phyloP scores from a whole-genome alignment of 495 filamentous ascomycete genomes.

The Aspergillus panamensis region DNA sequence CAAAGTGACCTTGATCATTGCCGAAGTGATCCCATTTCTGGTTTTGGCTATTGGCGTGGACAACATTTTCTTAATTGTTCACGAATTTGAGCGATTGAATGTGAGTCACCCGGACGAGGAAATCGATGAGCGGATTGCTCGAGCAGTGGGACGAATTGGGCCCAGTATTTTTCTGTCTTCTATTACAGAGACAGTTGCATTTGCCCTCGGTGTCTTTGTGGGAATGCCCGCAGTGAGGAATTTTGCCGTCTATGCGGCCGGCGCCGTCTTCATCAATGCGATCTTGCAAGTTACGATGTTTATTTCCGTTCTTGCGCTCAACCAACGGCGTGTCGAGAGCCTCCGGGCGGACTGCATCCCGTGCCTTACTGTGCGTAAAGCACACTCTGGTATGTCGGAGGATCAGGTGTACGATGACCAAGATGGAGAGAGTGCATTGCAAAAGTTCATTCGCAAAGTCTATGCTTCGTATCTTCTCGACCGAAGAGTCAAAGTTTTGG shows the following conservation, averaged over 20 bases:
- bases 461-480: constrained; percentile 83
- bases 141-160: constrained; percentile 87
- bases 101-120: constrained; percentile 79
- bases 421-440: constrained; percentile 64
- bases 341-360: constrained; percentile 91
- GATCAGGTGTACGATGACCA: constrained; percentile 61
- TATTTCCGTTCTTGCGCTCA: constrained; percentile 82
- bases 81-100: constrained; percentile 95
- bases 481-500: constrained; percentile 68
- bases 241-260: constrained; percentile 93
- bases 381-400: constrained; percentile 49
- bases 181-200: constrained; percentile 87
- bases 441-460: constrained; percentile 78
- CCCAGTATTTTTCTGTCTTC: constrained; percentile 96
- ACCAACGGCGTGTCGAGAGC: constrained; percentile 82
- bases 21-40: constrained; percentile 96
- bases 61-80: constrained; percentile 98
- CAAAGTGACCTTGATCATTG: constrained; percentile 94
- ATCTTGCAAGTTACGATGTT: constrained; percentile 95
- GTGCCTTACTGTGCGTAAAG: constrained; percentile 71
- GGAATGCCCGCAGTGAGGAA: constrained; percentile 97
- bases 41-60: constrained; percentile 95
- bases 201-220: constrained; percentile 86
- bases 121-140: constrained; percentile 79
- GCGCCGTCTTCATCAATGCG: constrained; percentile 95